phyloP scores from a whole-genome alignment of 345 rosid genomes.

The Moringa oleifera region DNA sequence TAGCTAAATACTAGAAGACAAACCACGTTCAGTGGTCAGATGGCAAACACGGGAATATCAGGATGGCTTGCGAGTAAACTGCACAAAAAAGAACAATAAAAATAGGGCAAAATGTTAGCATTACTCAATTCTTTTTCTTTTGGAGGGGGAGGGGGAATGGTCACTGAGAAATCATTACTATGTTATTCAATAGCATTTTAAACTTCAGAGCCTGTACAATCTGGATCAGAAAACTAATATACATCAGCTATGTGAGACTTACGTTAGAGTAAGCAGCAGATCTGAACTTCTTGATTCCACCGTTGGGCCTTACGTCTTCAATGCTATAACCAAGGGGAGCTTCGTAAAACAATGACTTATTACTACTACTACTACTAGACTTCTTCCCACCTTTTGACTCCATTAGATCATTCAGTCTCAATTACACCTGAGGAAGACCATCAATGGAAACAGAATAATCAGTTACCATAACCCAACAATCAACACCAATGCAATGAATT shows the following conservation, averaged over 20 bases:
- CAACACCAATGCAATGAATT: too few relatives aligned
- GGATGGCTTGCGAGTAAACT: conserved; percentile 74
- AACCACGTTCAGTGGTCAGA: conserved; percentile 35
- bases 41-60: conserved; percentile 28
- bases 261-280: conserved; percentile 97
- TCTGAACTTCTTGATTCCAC: conserved; percentile 89
- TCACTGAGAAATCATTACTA: too few relatives aligned
- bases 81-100: conserved; percentile 18
- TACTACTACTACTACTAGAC: conserved; percentile 32
- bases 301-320: conserved; percentile 87
- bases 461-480: too few relatives aligned
- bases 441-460: neutral
- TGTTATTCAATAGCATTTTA: neutral
- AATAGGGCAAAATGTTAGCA: neutral
- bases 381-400: conserved; percentile 81
- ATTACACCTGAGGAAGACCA: conserved; percentile 22
- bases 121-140: neutral
- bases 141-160: neutral
- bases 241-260: conserved; percentile 6
- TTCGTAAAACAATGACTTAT: conserved; percentile 60
- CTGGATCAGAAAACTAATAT: neutral
- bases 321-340: conserved; percentile 92
- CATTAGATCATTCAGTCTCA: conserved; percentile 67
- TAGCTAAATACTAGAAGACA: conserved; percentile 8
- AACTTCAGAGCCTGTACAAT: too few relatives aligned